These are phyloP conservation scores for Coleophoma eucalyptorum DNA, from an alignment of 2,329 filamentous ascomycete genomes.

Conservation along the genomic window DNA sequence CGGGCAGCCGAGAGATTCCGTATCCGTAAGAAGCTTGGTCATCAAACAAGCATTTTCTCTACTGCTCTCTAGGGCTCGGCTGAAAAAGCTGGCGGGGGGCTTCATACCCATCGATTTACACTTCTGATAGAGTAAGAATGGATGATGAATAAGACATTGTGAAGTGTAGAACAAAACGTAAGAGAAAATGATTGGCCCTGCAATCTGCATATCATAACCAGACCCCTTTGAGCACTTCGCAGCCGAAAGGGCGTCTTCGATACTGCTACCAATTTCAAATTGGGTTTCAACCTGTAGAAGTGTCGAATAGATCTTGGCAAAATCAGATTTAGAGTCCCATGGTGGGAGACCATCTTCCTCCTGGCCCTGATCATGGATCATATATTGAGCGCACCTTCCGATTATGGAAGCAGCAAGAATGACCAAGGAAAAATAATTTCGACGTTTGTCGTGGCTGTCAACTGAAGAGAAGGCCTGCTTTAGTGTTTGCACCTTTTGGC, in stretches of 20 bases:
- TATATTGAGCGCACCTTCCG: slow-evolving; percentile 27
- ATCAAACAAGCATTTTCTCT: slow-evolving; percentile 26
- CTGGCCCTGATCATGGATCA: slow-evolving; percentile 15
- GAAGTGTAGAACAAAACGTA: slow-evolving; percentile 29
- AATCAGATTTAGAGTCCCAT: slow-evolving; percentile 32
- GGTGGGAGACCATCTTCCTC: slow-evolving; percentile 22
- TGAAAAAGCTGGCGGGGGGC: slow-evolving; percentile 26
- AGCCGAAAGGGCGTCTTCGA: slow-evolving; percentile 11
- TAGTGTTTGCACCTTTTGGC: slow-evolving; percentile 14
- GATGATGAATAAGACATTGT: slow-evolving; percentile 32
- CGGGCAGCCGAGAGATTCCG: slow-evolving; percentile 14
- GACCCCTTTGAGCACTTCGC: slow-evolving; percentile 4
- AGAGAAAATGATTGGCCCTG: slow-evolving; percentile 26
- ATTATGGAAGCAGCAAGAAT: slow-evolving; percentile 29
- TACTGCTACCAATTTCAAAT: slow-evolving; percentile 19
- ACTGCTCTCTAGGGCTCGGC: slow-evolving; percentile 20
- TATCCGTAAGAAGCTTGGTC: slow-evolving; percentile 21
- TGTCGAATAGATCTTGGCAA: slow-evolving; percentile 26
- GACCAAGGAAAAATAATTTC: slow-evolving; percentile 24
- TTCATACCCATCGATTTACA: slow-evolving; percentile 21
- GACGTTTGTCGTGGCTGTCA: slow-evolving; percentile 12
- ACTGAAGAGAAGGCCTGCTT: slow-evolving; percentile 4
- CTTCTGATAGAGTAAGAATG: slow-evolving; percentile 26
- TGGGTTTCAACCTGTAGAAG: slow-evolving; percentile 29
- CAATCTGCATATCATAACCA: slow-evolving; percentile 15